A percentile compares a stretch with the other conserved stretches of the same genome.
Conservation (phyloP, 768 basidiomycete genomes). For the Boletus patriciae region DNA sequence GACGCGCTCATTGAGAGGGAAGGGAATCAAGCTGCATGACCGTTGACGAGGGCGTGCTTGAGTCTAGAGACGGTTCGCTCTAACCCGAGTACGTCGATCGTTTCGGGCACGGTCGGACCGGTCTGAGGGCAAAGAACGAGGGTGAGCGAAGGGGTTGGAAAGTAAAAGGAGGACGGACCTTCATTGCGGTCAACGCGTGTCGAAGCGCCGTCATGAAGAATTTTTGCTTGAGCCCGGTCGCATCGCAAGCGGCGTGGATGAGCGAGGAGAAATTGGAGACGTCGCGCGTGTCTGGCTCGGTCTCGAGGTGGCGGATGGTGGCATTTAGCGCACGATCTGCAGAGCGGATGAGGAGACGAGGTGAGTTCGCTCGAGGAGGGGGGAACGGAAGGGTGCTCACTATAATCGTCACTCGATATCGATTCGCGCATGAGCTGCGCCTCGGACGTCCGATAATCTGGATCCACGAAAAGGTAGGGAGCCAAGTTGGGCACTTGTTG, state of each 20-base stretch:
- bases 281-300: background rate
- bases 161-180: slow-evolving; percentile 43
- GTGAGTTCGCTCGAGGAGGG: background rate
- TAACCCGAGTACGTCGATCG: slow-evolving; percentile 39
- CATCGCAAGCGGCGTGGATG: slow-evolving; percentile 47
- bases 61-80: slow-evolving; percentile 27
- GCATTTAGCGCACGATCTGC: slow-evolving; percentile 11
- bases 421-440: slow-evolving; percentile 53
- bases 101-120: slow-evolving; percentile 44
- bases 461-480: slow-evolving; percentile 78
- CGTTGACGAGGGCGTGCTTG: slow-evolving; percentile 2
- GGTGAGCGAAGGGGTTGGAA: background rate
- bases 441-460: slow-evolving; percentile 54
- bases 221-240: slow-evolving; percentile 43
- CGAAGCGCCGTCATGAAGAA: slow-evolving; percentile 71
- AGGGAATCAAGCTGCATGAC: background rate
- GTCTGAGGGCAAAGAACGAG: slow-evolving; percentile 25
- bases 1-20: background rate
- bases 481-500: slow-evolving; percentile 67
- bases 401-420: slow-evolving; percentile 42
- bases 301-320: slow-evolving; percentile 4
- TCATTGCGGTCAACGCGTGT: slow-evolving; percentile 78
- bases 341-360: too few relatives aligned
- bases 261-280: slow-evolving; percentile 33
- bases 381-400: slow-evolving; percentile 34